A percentile compares a stretch with the other conserved stretches of the same genome.
Evolutionary conservation across 768 basidiomycete species (phyloP).

Genomic region (Amanita subjunquillea): DNA sequence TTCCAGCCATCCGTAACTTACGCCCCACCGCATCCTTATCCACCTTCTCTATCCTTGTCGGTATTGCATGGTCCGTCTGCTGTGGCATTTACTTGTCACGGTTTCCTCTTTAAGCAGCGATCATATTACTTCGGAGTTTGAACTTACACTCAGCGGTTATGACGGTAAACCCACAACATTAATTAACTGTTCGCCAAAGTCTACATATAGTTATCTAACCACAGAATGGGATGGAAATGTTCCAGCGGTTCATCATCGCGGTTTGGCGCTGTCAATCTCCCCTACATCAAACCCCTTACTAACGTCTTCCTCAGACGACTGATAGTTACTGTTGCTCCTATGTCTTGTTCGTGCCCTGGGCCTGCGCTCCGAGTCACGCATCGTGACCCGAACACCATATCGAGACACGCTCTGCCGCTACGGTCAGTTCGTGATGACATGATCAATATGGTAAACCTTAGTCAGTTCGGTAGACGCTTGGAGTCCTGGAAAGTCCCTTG

Average conservation of each 20-base stretch:
- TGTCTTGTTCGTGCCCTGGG: constrained; percentile 21
- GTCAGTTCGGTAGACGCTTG: constrained; percentile 61
- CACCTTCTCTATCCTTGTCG: not conserved
- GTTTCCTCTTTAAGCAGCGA: not conserved
- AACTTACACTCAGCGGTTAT: not conserved
- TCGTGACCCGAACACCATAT: constrained; percentile 29
- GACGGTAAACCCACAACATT: too few species aligned
- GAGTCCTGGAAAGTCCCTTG: constrained; percentile 67
- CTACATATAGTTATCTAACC: too few species aligned
- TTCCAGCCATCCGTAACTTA: constrained; percentile 51
- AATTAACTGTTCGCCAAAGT: too few species aligned
- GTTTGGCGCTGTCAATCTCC: not conserved
- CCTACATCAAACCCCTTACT: not conserved
- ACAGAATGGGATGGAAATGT: too few species aligned
- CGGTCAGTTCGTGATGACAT: not conserved
- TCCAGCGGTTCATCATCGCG: not conserved
- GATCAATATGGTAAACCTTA: constrained; percentile 30
- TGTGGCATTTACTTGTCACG: not conserved
- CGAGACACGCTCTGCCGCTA: constrained; percentile 21
- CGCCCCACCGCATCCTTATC: constrained; percentile 20
- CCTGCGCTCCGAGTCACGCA: constrained; percentile 28
- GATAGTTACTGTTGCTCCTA: constrained; percentile 1
- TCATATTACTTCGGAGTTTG: not conserved
- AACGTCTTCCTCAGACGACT: constrained; percentile 5
- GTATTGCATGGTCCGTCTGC: constrained; percentile 4